These are phyloP conservation scores for Linderniella brevidens DNA, from an alignment of 257 asterid species.

Conservation along the genomic window DNA sequence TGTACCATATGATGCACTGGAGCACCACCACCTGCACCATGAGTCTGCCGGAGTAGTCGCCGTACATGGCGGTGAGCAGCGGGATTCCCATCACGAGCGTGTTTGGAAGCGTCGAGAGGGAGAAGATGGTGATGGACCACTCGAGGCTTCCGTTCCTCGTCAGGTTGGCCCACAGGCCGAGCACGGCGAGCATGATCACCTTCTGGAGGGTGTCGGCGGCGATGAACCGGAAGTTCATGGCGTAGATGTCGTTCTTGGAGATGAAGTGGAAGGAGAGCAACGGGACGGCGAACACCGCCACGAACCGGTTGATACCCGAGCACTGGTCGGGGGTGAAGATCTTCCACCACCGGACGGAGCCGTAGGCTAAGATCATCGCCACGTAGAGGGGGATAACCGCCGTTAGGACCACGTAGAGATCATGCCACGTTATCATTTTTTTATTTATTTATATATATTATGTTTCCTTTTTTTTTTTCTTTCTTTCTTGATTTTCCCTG, in stretches of 20 bases:
- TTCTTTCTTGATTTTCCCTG: too few relatives aligned
- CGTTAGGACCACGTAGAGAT: slow-evolving; percentile 63
- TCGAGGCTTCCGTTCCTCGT: slow-evolving; percentile 62
- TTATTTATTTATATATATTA: too few relatives aligned
- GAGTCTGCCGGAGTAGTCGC: slow-evolving; percentile 39
- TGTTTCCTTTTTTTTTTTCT: too few relatives aligned
- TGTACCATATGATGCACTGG: slow-evolving; percentile 88
- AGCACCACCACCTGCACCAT: slow-evolving; percentile 87
- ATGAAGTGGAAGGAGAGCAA: slow-evolving; percentile 83
- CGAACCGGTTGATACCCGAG: slow-evolving; percentile 87
- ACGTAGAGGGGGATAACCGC: slow-evolving; percentile 80
- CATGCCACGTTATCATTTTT: slow-evolving; percentile 66
- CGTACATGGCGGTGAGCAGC: slow-evolving; percentile 69
- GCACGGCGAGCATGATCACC: slow-evolving; percentile 51
- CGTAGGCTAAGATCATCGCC: slow-evolving; percentile 90
- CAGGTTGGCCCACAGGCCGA: slow-evolving; percentile 49
- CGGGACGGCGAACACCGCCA: slow-evolving; percentile 83
- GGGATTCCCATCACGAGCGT: slow-evolving; percentile 95
- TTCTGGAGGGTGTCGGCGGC: slow-evolving; percentile 85
- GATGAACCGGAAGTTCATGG: slow-evolving; percentile 67
- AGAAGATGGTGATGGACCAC: slow-evolving; percentile 81
- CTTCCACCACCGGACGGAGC: slow-evolving; percentile 97
- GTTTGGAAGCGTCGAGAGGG: slow-evolving; percentile 74
- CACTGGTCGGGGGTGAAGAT: slow-evolving; percentile 90
- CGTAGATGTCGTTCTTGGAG: slow-evolving; percentile 52